phyloP scores from a whole-genome alignment of 2,329 filamentous ascomycete genomes.

The Ascochyta rabiei region DNA sequence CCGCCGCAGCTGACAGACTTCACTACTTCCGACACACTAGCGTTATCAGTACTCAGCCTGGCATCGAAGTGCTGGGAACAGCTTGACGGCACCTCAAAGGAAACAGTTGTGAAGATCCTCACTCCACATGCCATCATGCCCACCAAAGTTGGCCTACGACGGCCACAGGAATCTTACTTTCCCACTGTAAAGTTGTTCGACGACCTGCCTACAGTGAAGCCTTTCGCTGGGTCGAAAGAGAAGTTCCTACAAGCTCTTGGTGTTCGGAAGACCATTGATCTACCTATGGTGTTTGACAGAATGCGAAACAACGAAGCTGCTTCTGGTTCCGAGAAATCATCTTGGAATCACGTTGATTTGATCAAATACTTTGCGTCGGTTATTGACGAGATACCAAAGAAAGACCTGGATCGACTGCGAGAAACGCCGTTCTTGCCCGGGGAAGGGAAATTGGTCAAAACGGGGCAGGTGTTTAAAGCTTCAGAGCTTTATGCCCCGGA shows the following conservation, averaged over 20 bases:
- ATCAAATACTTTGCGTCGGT: conserved; percentile 95
- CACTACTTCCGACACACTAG: conserved; percentile 73
- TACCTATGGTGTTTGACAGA: conserved; percentile 90
- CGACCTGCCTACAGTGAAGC: conserved; percentile 81
- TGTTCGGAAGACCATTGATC: conserved; percentile 92
- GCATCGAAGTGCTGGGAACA: conserved; percentile 90
- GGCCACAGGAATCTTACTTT: conserved; percentile 87
- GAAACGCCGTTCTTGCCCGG: conserved; percentile 81
- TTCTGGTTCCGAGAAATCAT: conserved; percentile 57
- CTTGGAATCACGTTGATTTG: conserved; percentile 92
- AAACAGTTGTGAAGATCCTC: conserved; percentile 68
- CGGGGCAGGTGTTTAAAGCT: conserved; percentile 44
- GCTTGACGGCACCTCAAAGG: conserved; percentile 70
- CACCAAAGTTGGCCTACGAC: conserved; percentile 88
- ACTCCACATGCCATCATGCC: conserved; percentile 77
- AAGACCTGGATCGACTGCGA: conserved; percentile 79
- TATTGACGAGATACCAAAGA: conserved; percentile 80
- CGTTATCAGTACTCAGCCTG: conserved; percentile 76
- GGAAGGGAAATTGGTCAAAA: conserved; percentile 50
- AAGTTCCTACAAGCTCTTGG: conserved; percentile 84
- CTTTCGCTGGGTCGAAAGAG: conserved; percentile 79
- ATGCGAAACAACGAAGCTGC: conserved; percentile 68
- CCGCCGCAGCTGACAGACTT: conserved; percentile 66
- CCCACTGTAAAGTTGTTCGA: conserved; percentile 93
- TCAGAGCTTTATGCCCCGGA: conserved; percentile 46